These are phyloP conservation scores for Malania oleifera DNA, from an alignment of 164 flowering plant genomes.

Conservation along the genomic window DNA sequence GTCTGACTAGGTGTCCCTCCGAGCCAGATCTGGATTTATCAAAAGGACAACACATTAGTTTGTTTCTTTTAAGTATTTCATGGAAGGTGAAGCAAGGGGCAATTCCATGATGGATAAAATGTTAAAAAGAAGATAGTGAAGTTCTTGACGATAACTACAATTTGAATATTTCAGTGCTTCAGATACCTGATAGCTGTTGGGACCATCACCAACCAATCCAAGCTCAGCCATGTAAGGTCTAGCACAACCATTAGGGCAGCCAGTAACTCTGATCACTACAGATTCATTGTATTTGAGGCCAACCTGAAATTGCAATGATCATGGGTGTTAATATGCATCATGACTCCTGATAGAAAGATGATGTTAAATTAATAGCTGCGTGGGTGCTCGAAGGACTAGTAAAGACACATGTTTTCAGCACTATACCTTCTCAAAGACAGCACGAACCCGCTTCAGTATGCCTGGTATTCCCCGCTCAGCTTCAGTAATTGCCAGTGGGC, in stretches of 20 bases:
- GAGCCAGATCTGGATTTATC: constrained; percentile 76
- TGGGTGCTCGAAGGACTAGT: too few relatives aligned
- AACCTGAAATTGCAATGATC: constrained; percentile 46
- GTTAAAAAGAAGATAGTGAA: too few relatives aligned
- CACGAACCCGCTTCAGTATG: constrained; percentile 82
- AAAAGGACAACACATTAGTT: constrained; percentile 1
- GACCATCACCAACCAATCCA: constrained; percentile 98
- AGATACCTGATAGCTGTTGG: constrained; percentile 93
- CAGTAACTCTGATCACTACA: constrained; percentile 84
- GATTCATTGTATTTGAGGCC: constrained; percentile 84
- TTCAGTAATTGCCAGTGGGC: constrained; percentile 96
- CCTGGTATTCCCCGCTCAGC: constrained; percentile 95
- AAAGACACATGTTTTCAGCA: too few relatives aligned
- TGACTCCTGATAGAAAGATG: too few relatives aligned
- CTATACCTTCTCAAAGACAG: constrained; percentile 83
- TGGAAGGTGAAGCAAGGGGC: neutral
- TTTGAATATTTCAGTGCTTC: neutral
- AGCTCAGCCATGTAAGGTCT: constrained; percentile 99
- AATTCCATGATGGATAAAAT: neutral
- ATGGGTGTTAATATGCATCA: neutral
- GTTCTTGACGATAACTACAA: too few relatives aligned
- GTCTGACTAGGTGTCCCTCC: constrained; percentile 93
- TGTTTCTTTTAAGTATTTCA: neutral
- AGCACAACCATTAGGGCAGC: constrained; percentile 99
- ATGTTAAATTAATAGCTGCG: too few relatives aligned